These are phyloP conservation scores for Hyaloperonospora arabidopsidis DNA, from an alignment of 352 stramenopile species.

Conservation along the genomic window DNA sequence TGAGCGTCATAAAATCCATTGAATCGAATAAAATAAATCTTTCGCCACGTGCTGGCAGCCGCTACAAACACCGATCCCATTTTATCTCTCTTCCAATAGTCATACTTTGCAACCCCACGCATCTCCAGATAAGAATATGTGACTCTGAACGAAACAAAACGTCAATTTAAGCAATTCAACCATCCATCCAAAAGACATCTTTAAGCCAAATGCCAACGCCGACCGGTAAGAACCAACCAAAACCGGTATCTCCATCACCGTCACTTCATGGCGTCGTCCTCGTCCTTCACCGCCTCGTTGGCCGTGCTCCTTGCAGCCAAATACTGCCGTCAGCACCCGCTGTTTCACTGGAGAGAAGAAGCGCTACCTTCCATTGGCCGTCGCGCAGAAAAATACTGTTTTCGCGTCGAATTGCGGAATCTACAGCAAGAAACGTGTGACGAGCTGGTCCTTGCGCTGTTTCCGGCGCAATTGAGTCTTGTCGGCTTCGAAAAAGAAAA, in stretches of 20 bases:
- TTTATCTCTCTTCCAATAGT: too few species aligned
- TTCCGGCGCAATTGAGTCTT: slow-evolving; percentile 48
- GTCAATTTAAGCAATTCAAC: too few species aligned
- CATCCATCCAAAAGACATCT: too few species aligned
- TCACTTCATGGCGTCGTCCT: slow-evolving; percentile 20
- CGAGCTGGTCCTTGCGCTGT: slow-evolving; percentile 54
- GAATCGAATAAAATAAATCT: too few species aligned
- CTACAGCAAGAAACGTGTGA: slow-evolving; percentile 42
- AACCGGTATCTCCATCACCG: neutral
- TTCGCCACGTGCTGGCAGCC: too few species aligned
- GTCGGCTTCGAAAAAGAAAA: slow-evolving; percentile 53
- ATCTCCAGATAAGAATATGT: too few species aligned
- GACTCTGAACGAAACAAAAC: too few species aligned
- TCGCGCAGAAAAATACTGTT: slow-evolving; percentile 58
- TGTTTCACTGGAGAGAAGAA: slow-evolving; percentile 68
- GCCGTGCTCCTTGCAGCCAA: slow-evolving; percentile 72
- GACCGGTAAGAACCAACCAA: too few species aligned
- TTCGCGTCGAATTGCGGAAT: slow-evolving; percentile 65
- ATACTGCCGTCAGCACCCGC: slow-evolving; percentile 58
- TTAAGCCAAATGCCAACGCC: too few species aligned
- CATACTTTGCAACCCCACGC: too few species aligned
- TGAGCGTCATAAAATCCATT: too few species aligned
- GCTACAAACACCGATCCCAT: too few species aligned
- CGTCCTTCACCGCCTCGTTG: slow-evolving; percentile 45
- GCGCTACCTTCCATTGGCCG: slow-evolving; percentile 48